phyloP scores from a whole-genome alignment of 208 protist genomes.

The Wallacemonas collosoma region DNA sequence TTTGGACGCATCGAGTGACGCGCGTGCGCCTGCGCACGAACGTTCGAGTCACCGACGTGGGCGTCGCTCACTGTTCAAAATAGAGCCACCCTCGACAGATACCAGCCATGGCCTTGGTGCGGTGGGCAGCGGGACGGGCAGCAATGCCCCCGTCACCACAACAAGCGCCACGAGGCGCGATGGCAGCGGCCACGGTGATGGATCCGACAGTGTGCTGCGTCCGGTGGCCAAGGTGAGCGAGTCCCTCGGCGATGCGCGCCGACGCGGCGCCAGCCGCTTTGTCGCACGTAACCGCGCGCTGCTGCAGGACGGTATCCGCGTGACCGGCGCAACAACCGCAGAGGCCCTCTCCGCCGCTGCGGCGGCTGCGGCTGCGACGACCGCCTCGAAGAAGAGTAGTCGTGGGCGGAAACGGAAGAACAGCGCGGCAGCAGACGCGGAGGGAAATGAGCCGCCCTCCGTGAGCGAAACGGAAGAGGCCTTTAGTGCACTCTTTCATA shows the following conservation, averaged over 20 bases:
- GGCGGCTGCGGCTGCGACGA: not conserved
- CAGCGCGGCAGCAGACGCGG: not conserved
- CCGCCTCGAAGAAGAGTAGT: not conserved
- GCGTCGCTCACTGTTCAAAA: not conserved
- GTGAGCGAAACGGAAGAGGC: constrained; percentile 11
- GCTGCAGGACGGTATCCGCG: constrained; percentile 4
- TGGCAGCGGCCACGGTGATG: not conserved
- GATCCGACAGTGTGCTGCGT: constrained; percentile 7
- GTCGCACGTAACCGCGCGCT: constrained; percentile 18
- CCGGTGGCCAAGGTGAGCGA: not conserved
- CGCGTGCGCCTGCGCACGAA: too few species aligned
- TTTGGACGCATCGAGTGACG: too few species aligned
- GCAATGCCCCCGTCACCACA: too few species aligned
- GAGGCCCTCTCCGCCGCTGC: not conserved
- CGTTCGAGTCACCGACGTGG: not conserved
- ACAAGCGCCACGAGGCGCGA: too few species aligned
- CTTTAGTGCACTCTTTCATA: constrained; percentile 35
- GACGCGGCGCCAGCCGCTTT: constrained; percentile 18
- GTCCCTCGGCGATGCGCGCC: not conserved
- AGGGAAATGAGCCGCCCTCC: constrained; percentile 11
- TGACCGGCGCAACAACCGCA: not conserved
- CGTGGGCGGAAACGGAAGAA: not conserved
- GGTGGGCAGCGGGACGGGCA: too few species aligned
- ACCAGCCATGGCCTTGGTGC: too few species aligned
- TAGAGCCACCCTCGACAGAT: not conserved